phyloP scores from a whole-genome alignment of 805 yeast genomes.

The Lachancea lanzarotensis region DNA sequence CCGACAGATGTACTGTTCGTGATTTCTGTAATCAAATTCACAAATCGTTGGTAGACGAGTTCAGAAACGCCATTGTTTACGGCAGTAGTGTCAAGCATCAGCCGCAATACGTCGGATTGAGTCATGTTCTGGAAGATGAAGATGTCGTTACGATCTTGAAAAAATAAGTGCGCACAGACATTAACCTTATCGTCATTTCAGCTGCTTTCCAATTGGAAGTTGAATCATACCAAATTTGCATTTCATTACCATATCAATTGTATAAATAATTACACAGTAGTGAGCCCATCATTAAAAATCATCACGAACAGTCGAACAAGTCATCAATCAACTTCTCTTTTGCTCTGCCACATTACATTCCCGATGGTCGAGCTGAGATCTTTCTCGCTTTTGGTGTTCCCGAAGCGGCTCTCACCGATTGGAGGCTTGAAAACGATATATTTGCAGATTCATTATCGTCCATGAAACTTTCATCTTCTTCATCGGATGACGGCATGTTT shows the following conservation, averaged over 20 bases:
- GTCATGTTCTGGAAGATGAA: constrained; percentile 83
- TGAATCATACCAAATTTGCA: constrained; percentile 1
- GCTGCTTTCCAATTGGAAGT: neutral
- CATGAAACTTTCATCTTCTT: neutral
- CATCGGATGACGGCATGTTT: constrained; percentile 3
- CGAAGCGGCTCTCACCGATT: neutral
- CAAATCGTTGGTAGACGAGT: constrained; percentile 87
- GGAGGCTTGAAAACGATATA: neutral
- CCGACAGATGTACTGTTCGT: constrained; percentile 76
- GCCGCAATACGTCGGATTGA: constrained; percentile 90
- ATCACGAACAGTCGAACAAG: neutral
- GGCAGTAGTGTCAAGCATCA: constrained; percentile 96
- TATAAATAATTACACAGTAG: neutral
- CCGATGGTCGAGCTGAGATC: neutral
- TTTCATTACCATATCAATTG: constrained; percentile 4
- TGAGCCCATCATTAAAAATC: neutral
- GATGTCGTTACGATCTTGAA: constrained; percentile 95
- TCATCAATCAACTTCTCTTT: no score
- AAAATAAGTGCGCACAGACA: constrained; percentile 34
- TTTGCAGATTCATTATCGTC: neutral
- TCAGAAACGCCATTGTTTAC: constrained; percentile 85
- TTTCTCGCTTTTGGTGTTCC: constrained; percentile 2
- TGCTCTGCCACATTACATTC: no score
- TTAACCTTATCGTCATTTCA: neutral
- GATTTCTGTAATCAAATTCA: constrained; percentile 97